Percentiles rank a stretch among this genome's conserved stretches.
Evolutionary conservation across 257 asterid genomes (phyloP).

Genomic region (Plantago ovata): DNA sequence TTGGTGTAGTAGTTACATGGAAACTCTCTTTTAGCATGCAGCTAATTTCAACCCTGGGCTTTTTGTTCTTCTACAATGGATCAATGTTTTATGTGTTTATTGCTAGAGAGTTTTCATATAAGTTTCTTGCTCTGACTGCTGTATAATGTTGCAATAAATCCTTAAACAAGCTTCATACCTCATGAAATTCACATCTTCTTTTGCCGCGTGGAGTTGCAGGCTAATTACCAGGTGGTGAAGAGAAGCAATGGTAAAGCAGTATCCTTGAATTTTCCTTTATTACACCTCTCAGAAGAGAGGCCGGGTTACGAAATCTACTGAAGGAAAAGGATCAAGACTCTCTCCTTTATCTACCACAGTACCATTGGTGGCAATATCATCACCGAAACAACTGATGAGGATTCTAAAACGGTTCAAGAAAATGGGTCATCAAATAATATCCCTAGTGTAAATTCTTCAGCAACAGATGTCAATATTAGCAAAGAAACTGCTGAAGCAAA

Average conservation of each 20-base stretch:
- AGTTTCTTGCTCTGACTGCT: no score
- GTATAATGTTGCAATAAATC: no score
- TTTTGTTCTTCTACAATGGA: no score
- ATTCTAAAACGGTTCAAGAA: conserved; percentile 26
- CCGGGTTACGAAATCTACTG: conserved; percentile 23
- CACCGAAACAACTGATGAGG: conserved; percentile 35
- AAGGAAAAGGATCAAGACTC: conserved; percentile 28
- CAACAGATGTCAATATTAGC: conserved; percentile 18
- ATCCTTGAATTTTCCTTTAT: conserved; percentile 24
- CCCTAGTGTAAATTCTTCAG: conserved; percentile 20
- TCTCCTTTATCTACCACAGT: conserved; percentile 37
- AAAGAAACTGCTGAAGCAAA: conserved; percentile 11
- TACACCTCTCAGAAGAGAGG: conserved; percentile 21
- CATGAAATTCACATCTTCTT: neutral
- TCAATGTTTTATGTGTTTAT: no score
- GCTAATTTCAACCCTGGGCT: no score
- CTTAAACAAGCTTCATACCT: no score
- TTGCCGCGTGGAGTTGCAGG: conserved; percentile 36
- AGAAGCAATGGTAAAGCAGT: conserved; percentile 24
- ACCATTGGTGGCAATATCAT: conserved; percentile 41
- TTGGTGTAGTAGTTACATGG: no score
- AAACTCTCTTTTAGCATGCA: no score
- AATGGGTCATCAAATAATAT: conserved; percentile 25
- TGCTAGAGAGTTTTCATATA: no score
- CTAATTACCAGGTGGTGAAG: conserved; percentile 35